Percentiles rank a stretch among this genome's conserved stretches.
These are phyloP conservation scores for Thielaviopsis musarum DNA, from an alignment of 2,329 filamentous ascomycete species.

Conservation along the genomic window DNA sequence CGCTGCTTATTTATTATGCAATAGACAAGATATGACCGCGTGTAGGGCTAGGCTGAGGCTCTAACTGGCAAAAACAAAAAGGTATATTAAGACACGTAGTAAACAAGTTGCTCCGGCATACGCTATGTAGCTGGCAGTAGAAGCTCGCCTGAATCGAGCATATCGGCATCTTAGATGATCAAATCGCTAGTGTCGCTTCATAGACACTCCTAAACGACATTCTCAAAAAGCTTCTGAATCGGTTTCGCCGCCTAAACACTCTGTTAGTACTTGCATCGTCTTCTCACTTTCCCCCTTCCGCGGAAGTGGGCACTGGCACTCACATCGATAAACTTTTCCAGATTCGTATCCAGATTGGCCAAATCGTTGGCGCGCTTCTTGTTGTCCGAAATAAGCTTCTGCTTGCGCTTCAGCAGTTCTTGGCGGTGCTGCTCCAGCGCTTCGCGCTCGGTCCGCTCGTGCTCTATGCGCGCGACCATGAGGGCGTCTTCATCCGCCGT, in stretches of 20 bases:
- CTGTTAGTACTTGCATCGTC: constrained; percentile 11
- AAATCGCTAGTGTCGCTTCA: neutral
- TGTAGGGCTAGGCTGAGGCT: neutral
- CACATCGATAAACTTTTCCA: constrained; percentile 88
- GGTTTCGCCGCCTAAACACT: constrained; percentile 58
- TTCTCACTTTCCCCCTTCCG: too few relatives aligned
- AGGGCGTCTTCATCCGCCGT: constrained; percentile 59
- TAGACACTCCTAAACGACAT: constrained; percentile 33
- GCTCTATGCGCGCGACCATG: constrained; percentile 79
- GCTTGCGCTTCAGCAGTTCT: constrained; percentile 50
- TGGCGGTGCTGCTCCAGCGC: constrained; percentile 71
- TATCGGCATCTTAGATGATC: neutral
- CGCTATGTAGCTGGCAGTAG: neutral
- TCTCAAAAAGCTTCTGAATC: constrained; percentile 73
- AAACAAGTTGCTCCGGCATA: neutral
- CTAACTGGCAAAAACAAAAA: neutral
- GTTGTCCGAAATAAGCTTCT: constrained; percentile 52
- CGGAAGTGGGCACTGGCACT: constrained; percentile 24
- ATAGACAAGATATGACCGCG: too few relatives aligned
- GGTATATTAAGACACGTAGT: neutral
- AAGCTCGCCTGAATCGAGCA: neutral
- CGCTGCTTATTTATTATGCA: too few relatives aligned
- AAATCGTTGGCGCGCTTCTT: constrained; percentile 89
- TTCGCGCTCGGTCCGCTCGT: constrained; percentile 74
- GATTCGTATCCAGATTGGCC: constrained; percentile 73